Evolutionary conservation across 768 basidiomycete species (phyloP), one percentile per base, ranked within the genome.

Genomic region (Hericium rajendrae): DNA sequence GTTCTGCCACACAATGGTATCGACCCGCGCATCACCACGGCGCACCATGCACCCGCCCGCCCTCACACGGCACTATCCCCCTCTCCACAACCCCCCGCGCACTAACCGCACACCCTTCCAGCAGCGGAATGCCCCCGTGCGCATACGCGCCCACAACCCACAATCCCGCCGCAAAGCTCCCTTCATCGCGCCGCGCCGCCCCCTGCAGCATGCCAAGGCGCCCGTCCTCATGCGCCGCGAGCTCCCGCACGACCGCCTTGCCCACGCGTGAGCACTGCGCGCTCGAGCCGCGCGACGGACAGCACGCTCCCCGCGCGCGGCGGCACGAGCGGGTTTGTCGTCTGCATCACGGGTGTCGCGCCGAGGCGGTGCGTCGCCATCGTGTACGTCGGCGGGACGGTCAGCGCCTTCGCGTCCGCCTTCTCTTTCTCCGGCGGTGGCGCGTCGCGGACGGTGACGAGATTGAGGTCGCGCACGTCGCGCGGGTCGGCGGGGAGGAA

Each of bases 31-130:
- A 6, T 56, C 26, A 62, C 62, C 62, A 61, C 18, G 57, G 56
- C 11, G 57, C 53, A 22, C 40, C 54, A 12, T 40, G 48, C 38
- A 63, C 60, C n/a, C 55, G 54, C 6, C 22, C 50, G 5, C 66
- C 64, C 51, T 68, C 65, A 38, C 62, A 56, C 39, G 18, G 51
- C 51, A 67, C 55, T 48, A 69, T 52, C 11, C 67, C 67, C 48
- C 62, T 53, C 54, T 70, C 68, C 2, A 74, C 72, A 10, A 85
- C 82, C 51, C 75, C 75, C 66, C 76, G 74, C n/a, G 86, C 85
- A 63, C 86, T 86, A 18, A 78, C 78, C 12, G 89, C 88, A 67
- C 89, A 91, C 2, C 87, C 88, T 64, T 92, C 90, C 51, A 91
- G 70, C 55, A 92, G 67, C 9, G 88, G 89, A 50, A 91, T 87